Conservation (phyloP, 2,329 filamentous ascomycete species). For the Zalaria sp. region DNA sequence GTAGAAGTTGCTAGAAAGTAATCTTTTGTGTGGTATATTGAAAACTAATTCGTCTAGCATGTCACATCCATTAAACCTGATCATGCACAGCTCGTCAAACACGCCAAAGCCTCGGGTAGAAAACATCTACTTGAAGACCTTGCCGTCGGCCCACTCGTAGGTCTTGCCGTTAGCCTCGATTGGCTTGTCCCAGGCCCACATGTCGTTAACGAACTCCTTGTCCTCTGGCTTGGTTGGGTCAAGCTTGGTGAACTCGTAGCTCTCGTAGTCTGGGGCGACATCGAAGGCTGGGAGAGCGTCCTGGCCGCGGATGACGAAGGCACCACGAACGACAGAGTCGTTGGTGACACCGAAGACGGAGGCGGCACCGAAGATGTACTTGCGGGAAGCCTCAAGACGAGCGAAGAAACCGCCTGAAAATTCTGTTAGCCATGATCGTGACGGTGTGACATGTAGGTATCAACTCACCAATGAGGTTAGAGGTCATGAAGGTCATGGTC, state of each 20-base stretch:
- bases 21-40: no score
- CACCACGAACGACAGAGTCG: conserved; percentile 82
- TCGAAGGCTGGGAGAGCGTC: conserved; percentile 79
- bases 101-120: neutral
- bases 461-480: conserved; percentile 72
- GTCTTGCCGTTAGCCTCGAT: conserved; percentile 71
- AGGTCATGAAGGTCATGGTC: conserved; percentile 95
- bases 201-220: conserved; percentile 68
- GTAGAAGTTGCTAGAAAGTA: no score
- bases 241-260: conserved; percentile 93
- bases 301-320: conserved; percentile 88
- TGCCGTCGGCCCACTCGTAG: conserved; percentile 78
- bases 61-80: neutral
- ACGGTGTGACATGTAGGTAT: no score
- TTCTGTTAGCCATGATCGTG: conserved; percentile 7
- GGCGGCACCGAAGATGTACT: conserved; percentile 87
- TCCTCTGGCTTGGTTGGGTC: conserved; percentile 77
- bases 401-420: conserved; percentile 71
- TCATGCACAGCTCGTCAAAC: neutral
- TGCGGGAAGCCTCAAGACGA: conserved; percentile 93
- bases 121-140: conserved; percentile 27
- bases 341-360: conserved; percentile 85
- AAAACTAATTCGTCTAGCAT: neutral
- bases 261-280: conserved; percentile 93
- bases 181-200: conserved; percentile 88